Percentiles rank a stretch among this genome's conserved stretches.
Conservation (phyloP, 768 basidiomycete species). For the Pisolithus sp. region DNA sequence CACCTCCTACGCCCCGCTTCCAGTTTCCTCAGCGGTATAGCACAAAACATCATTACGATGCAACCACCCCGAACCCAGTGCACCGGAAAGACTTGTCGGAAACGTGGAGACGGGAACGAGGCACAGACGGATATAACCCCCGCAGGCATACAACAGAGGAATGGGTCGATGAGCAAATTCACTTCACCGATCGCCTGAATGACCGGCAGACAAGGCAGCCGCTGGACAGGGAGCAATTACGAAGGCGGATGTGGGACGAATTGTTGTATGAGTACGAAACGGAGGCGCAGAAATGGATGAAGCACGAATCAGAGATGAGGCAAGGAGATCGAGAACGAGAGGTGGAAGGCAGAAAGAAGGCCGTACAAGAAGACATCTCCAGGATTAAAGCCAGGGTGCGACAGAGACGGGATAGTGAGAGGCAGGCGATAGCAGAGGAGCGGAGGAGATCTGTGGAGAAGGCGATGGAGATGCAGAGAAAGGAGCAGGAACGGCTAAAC, state of each 20-base stretch:
- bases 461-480: slow-evolving; percentile 37
- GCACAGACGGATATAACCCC: slow-evolving; percentile 36
- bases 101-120: slow-evolving; percentile 48
- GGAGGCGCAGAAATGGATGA: slow-evolving; percentile 49
- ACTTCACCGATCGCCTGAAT: slow-evolving; percentile 28
- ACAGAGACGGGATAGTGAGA: slow-evolving; percentile 44
- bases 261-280: slow-evolving; percentile 44
- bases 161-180: slow-evolving; percentile 57
- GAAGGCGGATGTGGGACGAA: slow-evolving; percentile 46
- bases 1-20: slow-evolving; percentile 13
- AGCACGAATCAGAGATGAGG: slow-evolving; percentile 40
- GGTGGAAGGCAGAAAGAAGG: slow-evolving; percentile 34
- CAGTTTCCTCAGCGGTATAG: slow-evolving; percentile 18
- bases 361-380: slow-evolving; percentile 49
- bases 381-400: slow-evolving; percentile 49
- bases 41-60: slow-evolving; percentile 11
- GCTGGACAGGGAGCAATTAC: slow-evolving; percentile 24
- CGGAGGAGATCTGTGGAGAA: slow-evolving; percentile 30
- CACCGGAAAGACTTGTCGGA: slow-evolving; percentile 27
- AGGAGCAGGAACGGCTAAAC: slow-evolving; percentile 36
- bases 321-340: slow-evolving; percentile 41
- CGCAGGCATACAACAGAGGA: slow-evolving; percentile 49
- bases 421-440: slow-evolving; percentile 42
- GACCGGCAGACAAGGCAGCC: slow-evolving; percentile 18
- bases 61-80: slow-evolving; percentile 8